Evolutionary conservation across 306 rosid species (phyloP), one percentile per base, ranked within the genome.

Genomic region (Luffa acutangula): DNA sequence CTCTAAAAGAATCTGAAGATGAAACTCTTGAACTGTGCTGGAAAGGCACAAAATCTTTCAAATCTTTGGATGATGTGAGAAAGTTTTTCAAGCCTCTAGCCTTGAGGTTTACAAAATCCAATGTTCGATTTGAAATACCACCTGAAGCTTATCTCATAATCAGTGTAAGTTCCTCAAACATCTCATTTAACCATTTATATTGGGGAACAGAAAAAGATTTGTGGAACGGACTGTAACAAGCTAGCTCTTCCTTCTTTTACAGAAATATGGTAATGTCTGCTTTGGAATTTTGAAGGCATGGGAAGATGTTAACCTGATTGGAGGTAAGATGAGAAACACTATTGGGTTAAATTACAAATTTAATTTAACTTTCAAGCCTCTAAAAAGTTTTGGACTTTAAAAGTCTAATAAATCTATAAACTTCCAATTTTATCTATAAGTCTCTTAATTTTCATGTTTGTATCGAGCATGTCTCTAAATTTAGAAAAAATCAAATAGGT

Each of bases 31-130:
- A 91, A 12, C 14, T 87, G 15, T 94, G 97, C 86, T 94, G 97
- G 98, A 90, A 89, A 84, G 94, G 98, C 62, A 8, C 76, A 76
- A 87, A 88, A 64, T 80, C 91, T 25, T 90, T 90, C 82, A 84
- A 74, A 81, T 82, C 93, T 67, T 18, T 90, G 4, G 1, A 41
- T 15, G 96, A 93, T 3, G 90, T 74, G 39, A 80, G 25, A 34
- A 60, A n/a, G 56, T 66, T 81, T 83, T 93, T 93, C 80, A 86
- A 87, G 81, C 88, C 94, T 13, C 45, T 94, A 1, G 67, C 77
- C 5, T 42, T 92, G 74, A 87, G 83, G 84, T 90, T 90, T 75
- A 81, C 85, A 21, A 85, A 70, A 18, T 72, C 80, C 49, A 85
- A 86, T 59, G 67, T 51, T 3, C 87, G 62, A 84, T 81, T 89